Base-by-base conservation (phyloP, 257 asterid genomes). In the Buddleja alternifolia region DNA sequence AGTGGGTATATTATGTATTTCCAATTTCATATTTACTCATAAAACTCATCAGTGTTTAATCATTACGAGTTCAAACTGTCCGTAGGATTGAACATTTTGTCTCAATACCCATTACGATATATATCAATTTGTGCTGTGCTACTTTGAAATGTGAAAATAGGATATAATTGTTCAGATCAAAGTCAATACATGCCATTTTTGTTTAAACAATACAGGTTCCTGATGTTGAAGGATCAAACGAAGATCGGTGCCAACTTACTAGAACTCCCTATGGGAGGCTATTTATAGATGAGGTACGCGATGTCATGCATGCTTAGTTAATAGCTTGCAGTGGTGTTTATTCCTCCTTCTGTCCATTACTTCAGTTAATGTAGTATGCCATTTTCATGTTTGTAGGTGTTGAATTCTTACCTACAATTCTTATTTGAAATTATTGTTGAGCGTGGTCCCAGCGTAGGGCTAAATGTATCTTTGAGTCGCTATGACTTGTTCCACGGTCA, bases 401-500 rank as follows among this genome's bases (percentile, higher is more conserved):
- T 93, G 85, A 90, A 93, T 85, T 84, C 92, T n/a, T 93, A 88
- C 73, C 76, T 93, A 10, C 77, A 73, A 60, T 69, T 71, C 76
- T 77, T 93, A 64, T 93, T 93, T 78, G 73, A 86, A 72, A 71
- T 81, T 39, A 86, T 93, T 68, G 88, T 73, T 21, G 81, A 82
- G 77, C 90, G 94, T 14, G 96, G 97, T 53, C 95, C 92, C 55
- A 75, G 82, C n/a, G 75, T 90, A 46, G 98, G 98, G 67, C 81
- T 93, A 70, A 80, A 86, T 66, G 89, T 85, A 41, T 82, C 96
- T 50, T 67, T 93, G 81, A 85, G 80, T 63, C 98, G 98, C 77
- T 88, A 70, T 73, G 98, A 93, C 75, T 86, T 93, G 37, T 93
- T 90, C 82, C 98, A 93, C 32, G 97, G 98, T 37, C 98, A 93